Base-by-base conservation (phyloP, 352 stramenopile species). In the Globisporangium recalcitrans region DNA sequence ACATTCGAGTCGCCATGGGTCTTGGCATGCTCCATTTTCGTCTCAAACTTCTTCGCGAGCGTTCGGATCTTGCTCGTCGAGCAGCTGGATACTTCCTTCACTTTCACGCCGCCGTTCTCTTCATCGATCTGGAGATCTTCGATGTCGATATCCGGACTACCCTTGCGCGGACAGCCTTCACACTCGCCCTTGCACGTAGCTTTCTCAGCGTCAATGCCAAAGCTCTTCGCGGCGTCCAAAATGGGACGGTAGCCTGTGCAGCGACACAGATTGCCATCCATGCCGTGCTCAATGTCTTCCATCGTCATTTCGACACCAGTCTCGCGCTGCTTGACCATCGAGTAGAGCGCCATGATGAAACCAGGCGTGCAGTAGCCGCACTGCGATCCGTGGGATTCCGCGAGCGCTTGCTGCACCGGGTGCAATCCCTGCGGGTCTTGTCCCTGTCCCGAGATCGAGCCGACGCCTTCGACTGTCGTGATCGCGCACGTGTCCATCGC, bases 251-350 rank as follows among this genome's bases (percentile, higher is more conserved):
- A 94, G 21, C 85, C 85, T 2, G 96, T 99, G 69, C 96, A 99
- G 6, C 96, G 88, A 69, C 96, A 99, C 31, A 99, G 69, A 71
- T 99, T 98, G 26, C 96, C 95, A 74, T 99, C 96, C 68, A 99
- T 77, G 64, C 91, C 78, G 71, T 98, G 87, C 62, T 98, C 91
- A 52, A 98, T 87, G 57, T 94, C 78, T n/a, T 85, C 80, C 82
- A 88, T 93, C 22, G 75, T 85, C 65, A 85, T 87, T 56, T 80
- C 78, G 4, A 78, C 78, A 13, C 77, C 77, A 1, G 72, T 79
- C 47, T 90, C 81, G 13, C 78, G 82, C 68, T 91, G 78, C 66
- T 91, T 90, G 19, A 93, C 74, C 74, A 94, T 88, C 21, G 79
- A 72, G 42, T 91, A 91, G 22, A 94, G 68, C n/a, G 81, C 79